phyloP scores from a whole-genome alignment of 345 rosid species.

The Lepidium africanum region DNA sequence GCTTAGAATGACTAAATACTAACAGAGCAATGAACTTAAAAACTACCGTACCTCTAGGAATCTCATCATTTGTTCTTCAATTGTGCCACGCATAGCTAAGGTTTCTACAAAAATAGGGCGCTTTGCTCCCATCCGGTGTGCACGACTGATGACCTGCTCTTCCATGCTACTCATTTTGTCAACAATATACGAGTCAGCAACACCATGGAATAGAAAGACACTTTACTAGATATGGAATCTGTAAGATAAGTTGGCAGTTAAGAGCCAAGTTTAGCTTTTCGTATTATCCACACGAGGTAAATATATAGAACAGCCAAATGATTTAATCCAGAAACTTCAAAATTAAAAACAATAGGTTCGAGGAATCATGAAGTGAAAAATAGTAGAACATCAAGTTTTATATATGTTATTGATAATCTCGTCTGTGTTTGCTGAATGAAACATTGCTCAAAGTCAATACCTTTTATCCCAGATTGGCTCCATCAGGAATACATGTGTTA shows the following conservation, averaged over 20 bases:
- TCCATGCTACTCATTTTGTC: constrained; percentile 56
- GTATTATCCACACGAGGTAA: background rate
- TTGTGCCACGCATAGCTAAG: constrained; percentile 82
- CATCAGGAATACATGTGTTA: constrained; percentile 75
- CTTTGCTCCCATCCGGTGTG: constrained; percentile 90
- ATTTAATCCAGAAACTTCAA: background rate
- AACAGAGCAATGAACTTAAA: background rate
- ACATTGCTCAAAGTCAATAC: constrained; percentile 27
- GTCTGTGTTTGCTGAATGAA: background rate
- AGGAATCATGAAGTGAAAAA: background rate
- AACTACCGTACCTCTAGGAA: constrained; percentile 56
- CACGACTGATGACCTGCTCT: constrained; percentile 93
- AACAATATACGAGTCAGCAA: constrained; percentile 8
- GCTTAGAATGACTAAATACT: background rate
- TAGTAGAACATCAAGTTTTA: background rate
- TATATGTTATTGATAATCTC: background rate
- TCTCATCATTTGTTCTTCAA: constrained; percentile 87
- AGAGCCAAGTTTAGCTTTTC: background rate
- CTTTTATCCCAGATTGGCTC: constrained; percentile 99
- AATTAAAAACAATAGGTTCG: background rate
- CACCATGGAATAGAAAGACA: background rate
- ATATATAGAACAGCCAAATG: background rate
- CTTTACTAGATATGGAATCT: background rate
- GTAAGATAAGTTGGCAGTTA: background rate
- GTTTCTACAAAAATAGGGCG: constrained; percentile 85